These are phyloP conservation scores for Gautieria morchelliformis DNA, from an alignment of 768 basidiomycete species.

Conservation along the genomic window DNA sequence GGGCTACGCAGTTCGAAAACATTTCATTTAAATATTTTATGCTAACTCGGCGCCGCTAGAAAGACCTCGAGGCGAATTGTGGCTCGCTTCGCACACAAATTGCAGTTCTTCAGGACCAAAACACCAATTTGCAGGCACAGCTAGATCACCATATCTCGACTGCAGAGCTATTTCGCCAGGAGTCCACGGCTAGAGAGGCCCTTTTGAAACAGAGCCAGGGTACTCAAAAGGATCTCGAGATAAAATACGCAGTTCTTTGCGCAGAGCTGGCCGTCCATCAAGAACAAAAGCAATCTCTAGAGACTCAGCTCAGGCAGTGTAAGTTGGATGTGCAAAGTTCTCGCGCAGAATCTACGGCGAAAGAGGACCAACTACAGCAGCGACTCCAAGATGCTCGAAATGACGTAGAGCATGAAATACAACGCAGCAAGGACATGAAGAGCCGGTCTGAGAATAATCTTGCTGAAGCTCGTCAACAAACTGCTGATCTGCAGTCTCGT, in stretches of 20 bases:
- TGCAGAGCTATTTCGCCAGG: neutral
- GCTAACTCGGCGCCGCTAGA: neutral
- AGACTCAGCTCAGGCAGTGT: constrained; percentile 13
- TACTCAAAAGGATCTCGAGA: neutral
- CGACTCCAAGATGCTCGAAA: neutral
- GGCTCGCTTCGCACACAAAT: constrained; percentile 1
- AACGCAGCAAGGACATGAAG: neutral
- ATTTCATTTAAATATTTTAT: neutral
- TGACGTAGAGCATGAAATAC: neutral
- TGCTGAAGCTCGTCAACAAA: neutral
- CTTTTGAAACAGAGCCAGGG: neutral
- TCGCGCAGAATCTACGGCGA: neutral
- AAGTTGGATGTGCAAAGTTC: neutral
- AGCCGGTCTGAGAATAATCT: neutral
- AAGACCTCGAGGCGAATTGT: neutral
- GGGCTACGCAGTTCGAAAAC: constrained; percentile 1
- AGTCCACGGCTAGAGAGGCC: neutral
- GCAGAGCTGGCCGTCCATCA: constrained; percentile 31
- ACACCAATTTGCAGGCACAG: constrained; percentile 8
- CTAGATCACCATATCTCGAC: constrained; percentile 6
- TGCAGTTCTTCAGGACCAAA: constrained; percentile 1
- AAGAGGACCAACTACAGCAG: neutral
- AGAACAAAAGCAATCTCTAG: constrained; percentile 29
- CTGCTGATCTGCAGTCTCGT: neutral
- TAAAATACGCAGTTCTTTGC: constrained; percentile 25